A percentile compares a stretch with the other conserved stretches of the same genome.
phyloP scores from a whole-genome alignment of 2,329 filamentous ascomycete species.

The Metarhizium anisopliae region DNA sequence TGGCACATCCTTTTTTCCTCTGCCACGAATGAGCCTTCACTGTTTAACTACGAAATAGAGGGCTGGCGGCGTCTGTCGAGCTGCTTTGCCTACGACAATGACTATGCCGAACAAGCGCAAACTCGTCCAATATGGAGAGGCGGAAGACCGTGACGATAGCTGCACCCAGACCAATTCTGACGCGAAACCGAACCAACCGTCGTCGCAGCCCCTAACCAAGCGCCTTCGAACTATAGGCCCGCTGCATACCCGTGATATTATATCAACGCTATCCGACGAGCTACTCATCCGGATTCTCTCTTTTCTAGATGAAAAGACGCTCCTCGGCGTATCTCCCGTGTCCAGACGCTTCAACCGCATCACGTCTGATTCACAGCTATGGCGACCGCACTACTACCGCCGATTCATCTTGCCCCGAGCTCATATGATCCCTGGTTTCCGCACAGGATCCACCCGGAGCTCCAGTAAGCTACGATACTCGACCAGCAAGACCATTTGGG shows the following conservation, averaged over 20 bases:
- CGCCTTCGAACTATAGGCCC: background rate
- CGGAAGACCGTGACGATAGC: conserved; percentile 1
- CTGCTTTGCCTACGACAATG: background rate
- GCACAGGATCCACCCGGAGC: conserved; percentile 21
- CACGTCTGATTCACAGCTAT: conserved; percentile 75
- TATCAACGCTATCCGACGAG: conserved; percentile 78
- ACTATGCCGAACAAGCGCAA: conserved; percentile 19
- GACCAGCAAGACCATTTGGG: conserved; percentile 34
- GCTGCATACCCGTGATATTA: conserved; percentile 38
- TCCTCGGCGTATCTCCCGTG: conserved; percentile 55
- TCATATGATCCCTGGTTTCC: conserved; percentile 61
- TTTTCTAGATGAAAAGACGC: conserved; percentile 58
- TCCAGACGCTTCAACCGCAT: conserved; percentile 68
- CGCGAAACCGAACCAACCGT: background rate
- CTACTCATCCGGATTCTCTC: conserved; percentile 77
- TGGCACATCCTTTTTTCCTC: background rate
- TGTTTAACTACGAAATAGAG: background rate
- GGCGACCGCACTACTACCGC: conserved; percentile 82
- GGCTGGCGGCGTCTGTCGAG: background rate
- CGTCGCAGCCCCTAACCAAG: background rate
- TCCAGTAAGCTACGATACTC: conserved; percentile 34
- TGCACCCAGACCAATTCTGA: background rate
- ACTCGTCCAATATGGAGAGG: conserved; percentile 3
- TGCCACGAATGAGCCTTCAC: background rate
- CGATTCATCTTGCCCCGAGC: conserved; percentile 79